Conservation (phyloP, 192 early-diverging fungal genomes). For the Coemansia sp. region DNA sequence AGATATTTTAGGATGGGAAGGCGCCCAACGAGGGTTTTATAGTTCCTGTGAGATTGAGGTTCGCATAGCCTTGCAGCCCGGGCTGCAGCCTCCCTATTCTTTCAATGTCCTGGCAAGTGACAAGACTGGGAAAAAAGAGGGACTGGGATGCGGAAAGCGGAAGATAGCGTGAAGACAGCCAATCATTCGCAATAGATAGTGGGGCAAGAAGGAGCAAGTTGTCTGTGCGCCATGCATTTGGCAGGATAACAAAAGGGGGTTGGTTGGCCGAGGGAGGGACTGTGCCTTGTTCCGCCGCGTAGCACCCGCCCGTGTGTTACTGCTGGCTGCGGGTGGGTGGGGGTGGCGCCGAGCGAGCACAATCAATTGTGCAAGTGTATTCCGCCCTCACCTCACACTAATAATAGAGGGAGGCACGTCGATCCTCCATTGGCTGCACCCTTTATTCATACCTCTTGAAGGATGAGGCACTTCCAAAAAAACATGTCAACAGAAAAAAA, state of each 20-base stretch:
- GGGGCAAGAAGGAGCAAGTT: background rate
- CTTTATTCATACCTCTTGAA: too few species aligned
- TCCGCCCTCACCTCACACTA: constrained; percentile 2
- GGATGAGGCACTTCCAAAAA: background rate
- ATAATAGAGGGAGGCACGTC: background rate
- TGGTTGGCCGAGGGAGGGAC: background rate
- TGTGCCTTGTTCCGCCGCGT: constrained; percentile 1
- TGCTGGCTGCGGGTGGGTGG: constrained; percentile 4
- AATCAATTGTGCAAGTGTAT: background rate
- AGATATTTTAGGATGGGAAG: background rate
- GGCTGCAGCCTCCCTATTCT: constrained; percentile 3
- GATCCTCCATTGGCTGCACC: too few species aligned
- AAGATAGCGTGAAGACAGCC: background rate
- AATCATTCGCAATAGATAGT: background rate
- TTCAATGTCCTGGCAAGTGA: background rate
- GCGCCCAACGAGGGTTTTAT: background rate
- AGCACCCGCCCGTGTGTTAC: background rate
- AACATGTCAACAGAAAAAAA: background rate
- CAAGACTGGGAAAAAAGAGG: background rate
- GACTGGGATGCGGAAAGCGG: constrained; percentile 12
- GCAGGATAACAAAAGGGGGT: background rate
- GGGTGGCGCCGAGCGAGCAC: constrained; percentile 1
- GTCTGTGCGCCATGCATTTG: background rate
- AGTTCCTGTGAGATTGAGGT: constrained; percentile 6
- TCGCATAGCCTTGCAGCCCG: background rate